Conservation (phyloP, 345 rosid genomes). For the Toxicodendron radicans region DNA sequence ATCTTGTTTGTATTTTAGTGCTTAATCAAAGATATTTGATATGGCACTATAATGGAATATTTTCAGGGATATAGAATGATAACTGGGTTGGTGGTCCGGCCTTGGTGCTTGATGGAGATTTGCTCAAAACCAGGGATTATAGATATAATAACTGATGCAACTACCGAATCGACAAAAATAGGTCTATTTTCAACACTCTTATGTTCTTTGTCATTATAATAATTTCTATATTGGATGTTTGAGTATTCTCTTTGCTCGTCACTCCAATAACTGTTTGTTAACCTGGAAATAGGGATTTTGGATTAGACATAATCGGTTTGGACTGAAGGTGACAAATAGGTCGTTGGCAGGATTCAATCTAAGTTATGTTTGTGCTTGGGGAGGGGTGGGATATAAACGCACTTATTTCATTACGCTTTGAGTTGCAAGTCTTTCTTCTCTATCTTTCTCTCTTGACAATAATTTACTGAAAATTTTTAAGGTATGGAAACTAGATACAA, state of each 20-base stretch:
- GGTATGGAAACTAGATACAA: slow-evolving; percentile 80
- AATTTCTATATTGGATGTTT: background rate
- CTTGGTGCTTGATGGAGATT: slow-evolving; percentile 85
- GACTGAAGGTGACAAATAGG: background rate
- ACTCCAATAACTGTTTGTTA: slow-evolving; percentile 7
- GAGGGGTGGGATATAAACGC: too few species aligned
- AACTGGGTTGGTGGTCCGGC: slow-evolving; percentile 71
- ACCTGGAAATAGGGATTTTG: background rate
- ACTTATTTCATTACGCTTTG: too few species aligned
- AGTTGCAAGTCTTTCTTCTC: background rate
- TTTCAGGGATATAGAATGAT: slow-evolving; percentile 75
- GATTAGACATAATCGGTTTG: background rate
- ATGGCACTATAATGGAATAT: slow-evolving; percentile 16
- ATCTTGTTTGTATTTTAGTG: background rate
- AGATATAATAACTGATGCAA: slow-evolving; percentile 58
- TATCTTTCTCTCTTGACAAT: background rate
- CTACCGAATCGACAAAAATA: slow-evolving; percentile 67
- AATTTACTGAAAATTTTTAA: slow-evolving; percentile 27
- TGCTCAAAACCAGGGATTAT: slow-evolving; percentile 76
- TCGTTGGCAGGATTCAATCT: background rate
- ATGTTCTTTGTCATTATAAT: background rate
- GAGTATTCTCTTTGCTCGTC: background rate
- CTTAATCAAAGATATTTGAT: slow-evolving; percentile 3
- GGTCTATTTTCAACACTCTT: slow-evolving; percentile 35
- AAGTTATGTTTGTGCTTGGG: too few species aligned